phyloP scores from a whole-genome alignment of 805 yeast species.

The Danielia oregonensis region DNA sequence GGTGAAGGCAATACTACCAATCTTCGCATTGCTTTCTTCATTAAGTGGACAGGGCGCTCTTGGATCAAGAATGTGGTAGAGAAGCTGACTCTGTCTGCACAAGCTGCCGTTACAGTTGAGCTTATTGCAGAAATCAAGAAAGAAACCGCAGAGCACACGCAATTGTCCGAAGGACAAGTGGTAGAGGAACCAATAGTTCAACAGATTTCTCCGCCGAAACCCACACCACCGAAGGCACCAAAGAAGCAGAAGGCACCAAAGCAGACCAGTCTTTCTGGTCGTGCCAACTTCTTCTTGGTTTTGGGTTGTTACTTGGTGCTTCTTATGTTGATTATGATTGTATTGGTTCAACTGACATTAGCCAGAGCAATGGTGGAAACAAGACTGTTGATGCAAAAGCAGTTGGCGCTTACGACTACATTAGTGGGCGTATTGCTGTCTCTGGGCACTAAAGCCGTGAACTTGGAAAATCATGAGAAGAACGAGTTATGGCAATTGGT shows the following conservation, averaged over 20 bases:
- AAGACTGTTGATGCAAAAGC: constrained; percentile 6
- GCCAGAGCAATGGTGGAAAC: constrained; percentile 3
- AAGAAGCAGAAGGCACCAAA: not conserved
- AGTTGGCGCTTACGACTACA: constrained; percentile 6
- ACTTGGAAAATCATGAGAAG: not conserved
- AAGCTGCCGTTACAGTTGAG: constrained; percentile 55
- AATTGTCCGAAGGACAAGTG: not conserved
- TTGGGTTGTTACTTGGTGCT: not conserved
- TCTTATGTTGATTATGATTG: constrained; percentile 1
- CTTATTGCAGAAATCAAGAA: constrained; percentile 46
- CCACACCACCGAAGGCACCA: not conserved
- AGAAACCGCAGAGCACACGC: constrained; percentile 21
- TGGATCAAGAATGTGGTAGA: constrained; percentile 79
- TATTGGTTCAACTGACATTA: constrained; percentile 4
- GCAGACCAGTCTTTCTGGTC: not conserved
- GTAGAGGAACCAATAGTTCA: not conserved
- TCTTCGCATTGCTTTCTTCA: constrained; percentile 62
- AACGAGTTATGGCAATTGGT: not conserved
- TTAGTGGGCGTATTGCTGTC: constrained; percentile 2
- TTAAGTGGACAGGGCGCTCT: constrained; percentile 86
- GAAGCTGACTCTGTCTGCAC: constrained; percentile 70
- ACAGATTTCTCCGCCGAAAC: no score
- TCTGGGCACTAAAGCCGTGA: not conserved
- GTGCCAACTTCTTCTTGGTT: not conserved
- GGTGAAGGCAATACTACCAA: constrained; percentile 56